These are phyloP conservation scores for Hura crepitans DNA, from an alignment of 441 rosid genomes.

Conservation along the genomic window DNA sequence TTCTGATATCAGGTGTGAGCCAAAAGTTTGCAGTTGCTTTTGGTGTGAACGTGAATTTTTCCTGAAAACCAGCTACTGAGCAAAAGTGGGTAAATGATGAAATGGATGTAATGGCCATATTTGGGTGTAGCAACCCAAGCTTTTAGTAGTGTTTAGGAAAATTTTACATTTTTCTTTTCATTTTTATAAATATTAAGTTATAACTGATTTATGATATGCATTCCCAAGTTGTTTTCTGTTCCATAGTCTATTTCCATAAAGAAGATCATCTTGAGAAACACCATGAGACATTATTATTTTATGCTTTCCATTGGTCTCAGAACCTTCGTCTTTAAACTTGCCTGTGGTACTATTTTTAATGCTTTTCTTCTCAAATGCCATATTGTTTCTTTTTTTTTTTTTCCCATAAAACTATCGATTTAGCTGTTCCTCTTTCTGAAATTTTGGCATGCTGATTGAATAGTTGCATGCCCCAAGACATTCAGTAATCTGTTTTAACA, in stretches of 20 bases:
- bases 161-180: background rate
- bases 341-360: background rate
- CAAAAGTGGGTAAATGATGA: too few species aligned
- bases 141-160: background rate
- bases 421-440: background rate
- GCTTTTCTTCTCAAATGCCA: background rate
- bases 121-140: background rate
- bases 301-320: background rate
- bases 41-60: background rate
- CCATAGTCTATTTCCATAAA: background rate
- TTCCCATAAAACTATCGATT: background rate
- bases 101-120: background rate
- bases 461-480: background rate
- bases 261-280: background rate
- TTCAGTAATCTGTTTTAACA: background rate
- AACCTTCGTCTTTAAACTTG: background rate
- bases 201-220: too few species aligned
- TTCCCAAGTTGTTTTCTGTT: background rate
- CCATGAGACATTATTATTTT: background rate
- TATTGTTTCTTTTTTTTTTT: too few species aligned
- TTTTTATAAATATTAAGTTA: background rate
- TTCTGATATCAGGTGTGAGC: background rate
- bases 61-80: too few species aligned
- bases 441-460: background rate
- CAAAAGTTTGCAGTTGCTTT: background rate